phyloP scores from a whole-genome alignment of 1,139 yeast genomes.

The Pichia kudriavzevii region DNA sequence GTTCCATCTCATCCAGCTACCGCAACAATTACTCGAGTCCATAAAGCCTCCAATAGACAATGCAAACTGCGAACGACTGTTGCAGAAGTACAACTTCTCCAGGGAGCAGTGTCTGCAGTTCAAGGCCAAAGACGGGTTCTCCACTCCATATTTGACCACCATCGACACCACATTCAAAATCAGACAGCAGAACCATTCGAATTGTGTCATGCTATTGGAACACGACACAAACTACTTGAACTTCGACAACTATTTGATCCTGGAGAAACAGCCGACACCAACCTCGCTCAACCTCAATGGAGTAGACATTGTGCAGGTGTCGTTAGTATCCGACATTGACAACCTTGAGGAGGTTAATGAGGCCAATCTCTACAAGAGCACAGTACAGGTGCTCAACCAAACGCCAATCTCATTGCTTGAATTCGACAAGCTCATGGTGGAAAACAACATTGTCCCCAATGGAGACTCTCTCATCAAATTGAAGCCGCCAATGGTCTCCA shows the following conservation, averaged over 20 bases:
- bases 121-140: slow-evolving; percentile 5
- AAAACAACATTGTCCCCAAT: slow-evolving; percentile 4
- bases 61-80: background rate
- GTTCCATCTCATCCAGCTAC: slow-evolving; percentile 7
- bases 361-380: too few relatives aligned
- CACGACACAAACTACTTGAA: slow-evolving; percentile 4
- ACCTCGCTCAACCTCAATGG: too few relatives aligned
- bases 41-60: background rate
- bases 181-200: slow-evolving; percentile 81
- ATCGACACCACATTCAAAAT: slow-evolving; percentile 50
- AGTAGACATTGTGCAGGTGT: too few relatives aligned
- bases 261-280: slow-evolving; percentile 3
- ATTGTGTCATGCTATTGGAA: slow-evolving; percentile 56
- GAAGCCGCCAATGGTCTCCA: too few relatives aligned
- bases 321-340: too few relatives aligned
- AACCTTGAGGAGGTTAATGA: background rate
- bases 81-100: slow-evolving; percentile 3
- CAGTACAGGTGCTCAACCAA: too few relatives aligned
- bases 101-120: slow-evolving; percentile 2
- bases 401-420: slow-evolving; percentile 6
- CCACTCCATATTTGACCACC: slow-evolving; percentile 28
- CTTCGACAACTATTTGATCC: slow-evolving; percentile 9
- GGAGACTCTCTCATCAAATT: background rate
- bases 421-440: slow-evolving; percentile 6
- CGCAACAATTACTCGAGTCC: slow-evolving; percentile 5